Base-by-base conservation (phyloP, 1,284 basidiomycete genomes). In the Fomitopsis schrenkii region DNA sequence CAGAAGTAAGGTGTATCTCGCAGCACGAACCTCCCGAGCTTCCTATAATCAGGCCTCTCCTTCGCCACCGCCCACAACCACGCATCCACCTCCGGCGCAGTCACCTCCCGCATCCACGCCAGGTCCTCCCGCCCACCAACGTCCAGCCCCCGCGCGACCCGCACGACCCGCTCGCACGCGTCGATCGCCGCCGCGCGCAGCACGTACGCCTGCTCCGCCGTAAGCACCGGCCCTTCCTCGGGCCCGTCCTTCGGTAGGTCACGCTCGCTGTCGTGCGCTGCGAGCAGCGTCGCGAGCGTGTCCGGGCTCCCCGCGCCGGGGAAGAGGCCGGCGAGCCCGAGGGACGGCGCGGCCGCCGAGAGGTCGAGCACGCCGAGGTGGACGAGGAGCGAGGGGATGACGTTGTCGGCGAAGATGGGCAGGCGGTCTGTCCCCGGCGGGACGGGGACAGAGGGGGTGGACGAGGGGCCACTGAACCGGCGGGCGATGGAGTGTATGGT, bases 361-460 rank as follows among this genome's bases (percentile, higher is more conserved):
- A 92, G 73, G 69, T 91, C 83, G 65, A 96, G 75, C 41, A 95
- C 82, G 55, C 90, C 88, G 28, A 93, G 77, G 72, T 93, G 86
- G 41, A 93, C 76, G 58, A 95, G 83, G 63, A 95, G 79, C 7
- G 93, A 93, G 1, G 94, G 93, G 5, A 95, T 74, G 54, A 96
- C 91, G 69, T 95, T 94, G 76, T 96, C 94, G 6, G 90, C 80
- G 71, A 94, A 95, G 57, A 94, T 81, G 9, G 94, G 94, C 22
- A 89, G 74, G 41, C 79, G 72, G 3, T 75, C 71, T 1, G 87
- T 87, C 38, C 80, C 52, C 5, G 35, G 76, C 12, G 90, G 89
- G 7, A 89, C 72, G 26, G 85, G 85, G 66, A 93, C 83, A 2
- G 84, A 78, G 36, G 81, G 71, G 7, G 81, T 75, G 8, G 69